Evolutionary conservation across 1,284 basidiomycete species (phyloP).

Genomic region (Cutaneotrichosporon cutaneum): DNA sequence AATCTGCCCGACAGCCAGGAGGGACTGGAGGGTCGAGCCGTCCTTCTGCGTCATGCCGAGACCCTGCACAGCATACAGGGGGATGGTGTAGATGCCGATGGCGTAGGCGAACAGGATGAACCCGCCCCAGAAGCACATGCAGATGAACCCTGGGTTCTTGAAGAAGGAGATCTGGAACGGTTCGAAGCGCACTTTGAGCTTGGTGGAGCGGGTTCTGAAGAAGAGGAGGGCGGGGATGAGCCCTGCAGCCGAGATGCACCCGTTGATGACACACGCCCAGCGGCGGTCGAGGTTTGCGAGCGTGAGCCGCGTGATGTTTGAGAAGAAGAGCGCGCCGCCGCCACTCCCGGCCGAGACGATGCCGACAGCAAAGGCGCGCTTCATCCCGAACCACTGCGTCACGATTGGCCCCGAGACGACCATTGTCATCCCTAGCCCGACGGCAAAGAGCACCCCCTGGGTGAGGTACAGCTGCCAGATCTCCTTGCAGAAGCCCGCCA

Average conservation of each 20-base stretch:
- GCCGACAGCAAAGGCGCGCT: conserved; percentile 30
- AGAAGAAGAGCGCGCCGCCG: conserved; percentile 46
- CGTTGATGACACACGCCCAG: conserved; percentile 41
- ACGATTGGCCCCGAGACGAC: conserved; percentile 24
- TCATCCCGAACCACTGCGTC: conserved; percentile 25
- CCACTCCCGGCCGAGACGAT: conserved; percentile 45
- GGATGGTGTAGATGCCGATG: conserved; percentile 53
- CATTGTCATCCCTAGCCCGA: conserved; percentile 34
- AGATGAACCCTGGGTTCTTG: conserved; percentile 38
- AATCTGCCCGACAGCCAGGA: conserved; percentile 54
- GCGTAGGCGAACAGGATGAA: conserved; percentile 50
- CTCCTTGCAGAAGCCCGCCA: conserved; percentile 35
- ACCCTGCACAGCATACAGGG: conserved; percentile 51
- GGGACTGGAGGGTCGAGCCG: conserved; percentile 52
- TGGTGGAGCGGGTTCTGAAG: conserved; percentile 27
- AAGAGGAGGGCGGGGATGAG: conserved; percentile 46
- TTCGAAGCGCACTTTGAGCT: conserved; percentile 30
- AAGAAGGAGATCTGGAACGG: conserved; percentile 39
- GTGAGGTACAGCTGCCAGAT: conserved; percentile 37
- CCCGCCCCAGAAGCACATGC: conserved; percentile 41
- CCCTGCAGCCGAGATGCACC: conserved; percentile 45
- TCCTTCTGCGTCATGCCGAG: conserved; percentile 52
- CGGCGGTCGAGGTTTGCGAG: conserved; percentile 42
- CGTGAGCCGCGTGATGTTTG: conserved; percentile 44
- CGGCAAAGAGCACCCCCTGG: conserved; percentile 44